phyloP scores from a whole-genome alignment of 306 rosid species.

The Lablab purpureus region DNA sequence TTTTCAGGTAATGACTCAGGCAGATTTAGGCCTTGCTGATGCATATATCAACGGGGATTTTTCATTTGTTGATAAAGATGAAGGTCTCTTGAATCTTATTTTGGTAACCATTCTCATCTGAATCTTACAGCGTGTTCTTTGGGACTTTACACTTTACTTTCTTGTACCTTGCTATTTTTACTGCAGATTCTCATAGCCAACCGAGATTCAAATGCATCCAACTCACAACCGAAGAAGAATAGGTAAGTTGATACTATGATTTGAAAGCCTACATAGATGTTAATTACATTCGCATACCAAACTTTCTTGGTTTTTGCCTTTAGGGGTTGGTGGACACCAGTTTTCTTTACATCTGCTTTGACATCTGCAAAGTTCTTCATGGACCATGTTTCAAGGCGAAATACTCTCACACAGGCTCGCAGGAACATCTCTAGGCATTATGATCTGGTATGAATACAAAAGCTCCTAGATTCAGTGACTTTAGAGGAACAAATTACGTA shows the following conservation, averaged over 20 bases:
- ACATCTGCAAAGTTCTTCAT: slow-evolving; percentile 80
- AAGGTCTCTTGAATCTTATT: slow-evolving; percentile 72
- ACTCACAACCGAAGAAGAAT: slow-evolving; percentile 58
- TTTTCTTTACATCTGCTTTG: slow-evolving; percentile 74
- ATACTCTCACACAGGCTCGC: slow-evolving; percentile 89
- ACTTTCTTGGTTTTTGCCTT: slow-evolving; percentile 30
- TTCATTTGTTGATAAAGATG: slow-evolving; percentile 76
- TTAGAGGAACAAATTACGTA: slow-evolving; percentile 8
- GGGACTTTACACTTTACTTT: not conserved
- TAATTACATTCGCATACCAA: slow-evolving; percentile 8
- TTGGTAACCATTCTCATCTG: slow-evolving; percentile 53
- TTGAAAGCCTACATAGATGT: slow-evolving; percentile 10
- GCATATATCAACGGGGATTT: slow-evolving; percentile 83
- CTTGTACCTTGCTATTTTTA: slow-evolving; percentile 22
- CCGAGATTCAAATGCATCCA: slow-evolving; percentile 67
- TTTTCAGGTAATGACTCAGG: slow-evolving; percentile 82
- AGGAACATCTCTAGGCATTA: slow-evolving; percentile 92
- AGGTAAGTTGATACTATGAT: slow-evolving; percentile 52
- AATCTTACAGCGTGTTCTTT: slow-evolving; percentile 6
- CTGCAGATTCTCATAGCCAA: slow-evolving; percentile 85
- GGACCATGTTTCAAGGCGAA: slow-evolving; percentile 77
- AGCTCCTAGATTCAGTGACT: not conserved
- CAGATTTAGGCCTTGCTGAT: slow-evolving; percentile 96
- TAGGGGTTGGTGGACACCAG: slow-evolving; percentile 98
- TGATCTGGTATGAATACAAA: slow-evolving; percentile 67